Evolutionary conservation across 148 eudicot genomes (phyloP), one percentile per base, ranked within the genome.

Genomic region (Rhododendron griersonianum): DNA sequence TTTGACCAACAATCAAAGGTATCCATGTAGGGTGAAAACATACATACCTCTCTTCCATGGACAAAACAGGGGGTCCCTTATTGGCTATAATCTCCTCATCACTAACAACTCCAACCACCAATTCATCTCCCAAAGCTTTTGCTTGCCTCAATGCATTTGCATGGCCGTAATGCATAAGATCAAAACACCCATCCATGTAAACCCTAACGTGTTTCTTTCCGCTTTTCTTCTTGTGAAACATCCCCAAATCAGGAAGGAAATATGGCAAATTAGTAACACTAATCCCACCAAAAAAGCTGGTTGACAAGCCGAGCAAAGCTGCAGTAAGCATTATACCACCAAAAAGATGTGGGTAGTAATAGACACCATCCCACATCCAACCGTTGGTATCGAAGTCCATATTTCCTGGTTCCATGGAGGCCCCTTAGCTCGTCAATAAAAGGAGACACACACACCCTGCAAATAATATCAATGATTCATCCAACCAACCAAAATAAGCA

Each of bases 151-250:
- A 86, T 61, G 99, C 99, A 93, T 97, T 97, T 18, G 98, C 98
- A 90, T 97, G 99, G 47, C 99, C 99, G 53, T 95, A 97, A 87
- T 97, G 99, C 99, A 97, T 97, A 74, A 97, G 90, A 92, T 97
- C 99, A 87, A 95, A 97, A 85, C 99, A 97, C 37, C 99, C 99
- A 90, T 97, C 99, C 98, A 97, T 95, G 84, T 94, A 97, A 57
- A 97, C 99, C 83, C 98, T 91, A 63, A 93, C 87, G 10, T 90
- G 93, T 84, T 93, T 97, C 89, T 93, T 94, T 41, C 86, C 87
- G 59, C 71, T 86, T 81, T 90, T 91, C 80, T 88, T 91, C 89
- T 93, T 93, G 83, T 93, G 93, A 83, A 93, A 90, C 84, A 91
- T 89, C 45, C 93, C 89, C 80, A 92, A 90, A 85, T 92, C 92